Evolutionary conservation across 352 stramenopile genomes (phyloP).

Genomic region (Phytophthora pistaciae): DNA sequence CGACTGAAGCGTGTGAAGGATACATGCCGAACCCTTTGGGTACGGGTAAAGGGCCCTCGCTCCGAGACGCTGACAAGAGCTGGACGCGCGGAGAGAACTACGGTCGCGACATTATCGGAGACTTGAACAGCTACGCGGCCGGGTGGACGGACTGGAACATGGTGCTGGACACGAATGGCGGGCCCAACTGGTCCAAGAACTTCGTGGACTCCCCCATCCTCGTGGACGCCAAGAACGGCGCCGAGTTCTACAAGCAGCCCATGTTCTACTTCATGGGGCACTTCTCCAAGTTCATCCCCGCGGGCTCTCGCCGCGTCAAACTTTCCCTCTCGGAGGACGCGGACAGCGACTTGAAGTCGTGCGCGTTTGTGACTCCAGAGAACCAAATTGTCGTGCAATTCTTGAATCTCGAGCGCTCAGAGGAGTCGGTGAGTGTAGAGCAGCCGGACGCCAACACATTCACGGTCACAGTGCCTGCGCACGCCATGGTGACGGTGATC

Average conservation of each 20-base stretch:
- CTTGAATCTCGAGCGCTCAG: conserved; percentile 47
- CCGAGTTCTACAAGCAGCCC: conserved; percentile 81
- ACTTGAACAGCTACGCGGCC: conserved; percentile 74
- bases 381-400: conserved; percentile 51
- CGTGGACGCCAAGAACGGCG: conserved; percentile 55
- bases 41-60: conserved; percentile 52
- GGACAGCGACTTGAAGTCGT: conserved; percentile 39
- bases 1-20: conserved; percentile 82
- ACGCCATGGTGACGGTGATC: conserved; percentile 23
- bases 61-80: conserved; percentile 31
- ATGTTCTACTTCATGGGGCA: conserved; percentile 83
- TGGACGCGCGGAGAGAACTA: conserved; percentile 82
- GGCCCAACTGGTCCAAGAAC: conserved; percentile 82
- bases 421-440: conserved; percentile 45
- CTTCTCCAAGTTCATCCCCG: conserved; percentile 70
- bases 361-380: conserved; percentile 50
- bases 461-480: conserved; percentile 16
- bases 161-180: conserved; percentile 68
- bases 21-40: conserved; percentile 51
- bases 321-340: conserved; percentile 29
- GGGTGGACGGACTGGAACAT: conserved; percentile 93
- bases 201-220: conserved; percentile 78
- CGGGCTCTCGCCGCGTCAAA: conserved; percentile 51
- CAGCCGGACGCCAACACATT: conserved; percentile 19
- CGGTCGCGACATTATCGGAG: conserved; percentile 86